Evolutionary conservation across 345 rosid genomes (phyloP).

Genomic region (Carallia pectinifolia): DNA sequence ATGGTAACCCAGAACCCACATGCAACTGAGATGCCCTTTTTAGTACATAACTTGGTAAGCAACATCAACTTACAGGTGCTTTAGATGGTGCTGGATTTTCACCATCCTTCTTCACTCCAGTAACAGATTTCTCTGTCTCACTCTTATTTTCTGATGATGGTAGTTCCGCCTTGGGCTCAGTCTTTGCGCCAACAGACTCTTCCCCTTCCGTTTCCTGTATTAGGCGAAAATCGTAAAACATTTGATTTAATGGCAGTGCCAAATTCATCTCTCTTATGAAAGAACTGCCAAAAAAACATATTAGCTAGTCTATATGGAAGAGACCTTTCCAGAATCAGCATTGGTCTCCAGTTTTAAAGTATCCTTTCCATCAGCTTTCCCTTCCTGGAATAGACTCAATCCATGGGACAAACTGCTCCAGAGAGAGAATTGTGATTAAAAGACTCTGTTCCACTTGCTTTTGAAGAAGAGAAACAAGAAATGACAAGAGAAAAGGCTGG

Average conservation of each 20-base stretch:
- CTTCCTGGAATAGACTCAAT: conserved; percentile 84
- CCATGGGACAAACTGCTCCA: conserved; percentile 93
- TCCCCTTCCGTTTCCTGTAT: conserved; percentile 47
- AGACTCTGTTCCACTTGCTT: background rate
- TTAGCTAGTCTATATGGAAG: background rate
- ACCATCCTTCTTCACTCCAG: conserved; percentile 65
- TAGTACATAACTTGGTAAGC: background rate
- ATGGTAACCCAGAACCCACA: no score
- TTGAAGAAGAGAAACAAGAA: background rate
- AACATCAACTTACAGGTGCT: conserved; percentile 48
- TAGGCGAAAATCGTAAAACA: background rate
- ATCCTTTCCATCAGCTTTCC: conserved; percentile 57
- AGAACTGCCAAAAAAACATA: conserved; percentile 3
- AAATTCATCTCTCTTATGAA: background rate
- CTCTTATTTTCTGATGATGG: conserved; percentile 50
- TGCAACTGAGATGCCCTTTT: background rate
- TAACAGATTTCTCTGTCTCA: conserved; percentile 61
- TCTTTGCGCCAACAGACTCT: conserved; percentile 50
- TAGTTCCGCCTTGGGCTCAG: conserved; percentile 51
- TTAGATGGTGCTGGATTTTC: conserved; percentile 62
- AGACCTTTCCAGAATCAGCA: conserved; percentile 71
- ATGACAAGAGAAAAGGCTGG: background rate
- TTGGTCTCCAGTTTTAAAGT: conserved; percentile 73
- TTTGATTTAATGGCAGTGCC: background rate
- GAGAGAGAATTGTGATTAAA: conserved; percentile 8